Evolutionary conservation across 2,329 filamentous ascomycete species (phyloP), one percentile per base, ranked within the genome.

Genomic region (Madurella mycetomatis): DNA sequence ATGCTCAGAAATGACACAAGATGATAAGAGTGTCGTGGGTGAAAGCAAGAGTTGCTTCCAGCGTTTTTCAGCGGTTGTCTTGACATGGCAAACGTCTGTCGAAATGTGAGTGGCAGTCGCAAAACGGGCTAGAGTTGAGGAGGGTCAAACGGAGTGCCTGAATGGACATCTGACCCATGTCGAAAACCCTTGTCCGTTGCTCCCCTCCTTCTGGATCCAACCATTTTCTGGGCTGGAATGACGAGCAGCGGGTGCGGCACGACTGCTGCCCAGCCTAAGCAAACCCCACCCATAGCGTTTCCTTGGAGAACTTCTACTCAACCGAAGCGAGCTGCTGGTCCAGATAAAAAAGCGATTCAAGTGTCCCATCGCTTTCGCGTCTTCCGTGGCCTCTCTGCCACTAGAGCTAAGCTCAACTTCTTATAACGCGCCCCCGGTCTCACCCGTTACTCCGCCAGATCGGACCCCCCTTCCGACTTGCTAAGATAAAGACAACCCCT

Each of bases 311-410:
- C 58, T 59, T 55, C 59, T 54, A 54, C 42, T 13, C 43, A 31
- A 37, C 18, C 39, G 56, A 42, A 59, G 53, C 51, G 53, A 56
- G 51, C 32, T 56, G 41, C 46, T 45, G 41, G 42, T 37, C 40
- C 50, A 41, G 44, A 53, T 55, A 56, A 61, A 57, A 60, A 55
- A 57, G 51, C 48, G 51, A 56, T 56, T 59, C 48, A 60, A 57
- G 53, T 48, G 41, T 55, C 54, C 50, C 49, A 39, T 31, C n/a
- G 44, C 48, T 59, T 59, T 56, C 56, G 61, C 51, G 54, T 17
- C 45, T 53, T 53, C 56, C 54, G 51, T 47, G 47, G 42, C 39
- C 54, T 47, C 51, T 39, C 30, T 41, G 17, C 37, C 7, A 12
- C 25, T 30, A 12, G 47, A 42, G 41, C 12, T 16, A 49, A 40